Evolutionary conservation across 805 yeast genomes (phyloP).

Genomic region (Hemisphaericaspora nanyangensis): DNA sequence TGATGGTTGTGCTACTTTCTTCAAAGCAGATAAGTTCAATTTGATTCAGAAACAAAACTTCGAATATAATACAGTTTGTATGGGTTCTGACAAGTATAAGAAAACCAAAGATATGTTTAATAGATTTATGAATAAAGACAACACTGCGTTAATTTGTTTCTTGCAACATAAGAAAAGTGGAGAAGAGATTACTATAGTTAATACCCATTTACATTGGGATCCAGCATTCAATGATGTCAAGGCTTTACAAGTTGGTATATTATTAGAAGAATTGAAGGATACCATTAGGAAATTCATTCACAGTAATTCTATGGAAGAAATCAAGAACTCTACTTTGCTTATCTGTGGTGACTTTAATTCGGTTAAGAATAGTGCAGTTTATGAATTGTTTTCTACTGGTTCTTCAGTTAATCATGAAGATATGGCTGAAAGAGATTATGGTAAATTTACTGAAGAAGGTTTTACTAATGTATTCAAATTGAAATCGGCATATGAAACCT

Average conservation of each 20-base stretch:
- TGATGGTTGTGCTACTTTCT: conserved; percentile 98
- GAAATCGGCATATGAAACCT: conserved; percentile 77
- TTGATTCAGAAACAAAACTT: conserved; percentile 67
- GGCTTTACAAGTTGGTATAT: conserved; percentile 89
- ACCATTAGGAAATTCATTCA: conserved; percentile 50
- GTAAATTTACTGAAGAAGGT: conserved; percentile 85
- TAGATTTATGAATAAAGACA: conserved; percentile 94
- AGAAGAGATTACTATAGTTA: conserved; percentile 68
- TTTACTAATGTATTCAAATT: conserved; percentile 76
- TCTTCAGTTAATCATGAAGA: conserved; percentile 75
- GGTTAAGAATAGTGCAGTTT: conserved; percentile 81
- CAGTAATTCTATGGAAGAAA: conserved; percentile 44
- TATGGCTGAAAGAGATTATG: conserved; percentile 83
- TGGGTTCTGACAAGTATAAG: conserved; percentile 80
- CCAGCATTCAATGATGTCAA: conserved; percentile 95
- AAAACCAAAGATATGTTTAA: conserved; percentile 93
- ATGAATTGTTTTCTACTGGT: conserved; percentile 82
- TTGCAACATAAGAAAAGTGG: conserved; percentile 73
- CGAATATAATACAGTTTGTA: conserved; percentile 79
- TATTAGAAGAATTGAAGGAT: conserved; percentile 80
- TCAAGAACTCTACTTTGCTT: conserved; percentile 66
- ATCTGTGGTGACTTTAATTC: conserved; percentile 97
- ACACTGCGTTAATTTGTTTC: conserved; percentile 75
- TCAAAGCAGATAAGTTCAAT: conserved; percentile 62
- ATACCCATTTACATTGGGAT: conserved; percentile 98